Conservation (phyloP, 1,284 basidiomycete genomes). For the Xerocomus alliaceus region DNA sequence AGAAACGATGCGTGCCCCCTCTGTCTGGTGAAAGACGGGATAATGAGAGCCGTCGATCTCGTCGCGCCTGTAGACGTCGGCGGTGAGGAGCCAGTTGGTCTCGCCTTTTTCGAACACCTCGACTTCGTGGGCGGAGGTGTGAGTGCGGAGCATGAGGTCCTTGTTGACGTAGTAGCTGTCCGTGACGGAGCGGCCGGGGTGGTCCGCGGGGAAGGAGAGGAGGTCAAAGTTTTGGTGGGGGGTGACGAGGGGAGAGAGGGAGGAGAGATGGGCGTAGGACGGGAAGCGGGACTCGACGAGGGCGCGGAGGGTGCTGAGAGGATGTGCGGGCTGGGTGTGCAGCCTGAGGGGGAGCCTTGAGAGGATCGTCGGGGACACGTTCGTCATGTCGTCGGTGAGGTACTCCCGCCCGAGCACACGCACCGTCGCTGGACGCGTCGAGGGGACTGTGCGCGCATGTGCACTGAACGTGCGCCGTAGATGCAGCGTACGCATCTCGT, state of each 20-base stretch:
- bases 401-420: slow-evolving; percentile 65
- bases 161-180: slow-evolving; percentile 98
- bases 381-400: slow-evolving; percentile 80
- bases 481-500: slow-evolving; percentile 27
- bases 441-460: slow-evolving; percentile 22
- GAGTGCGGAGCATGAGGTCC: slow-evolving; percentile 91
- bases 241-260: slow-evolving; percentile 87
- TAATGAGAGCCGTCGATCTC: slow-evolving; percentile 98
- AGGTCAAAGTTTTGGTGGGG: slow-evolving; percentile 97
- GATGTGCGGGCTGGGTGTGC: slow-evolving; percentile 81
- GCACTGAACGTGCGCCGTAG: slow-evolving; percentile 11
- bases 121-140: slow-evolving; percentile 97
- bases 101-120: slow-evolving; percentile 84
- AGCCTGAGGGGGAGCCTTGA: slow-evolving; percentile 76
- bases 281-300: slow-evolving; percentile 88
- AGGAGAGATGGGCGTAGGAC: slow-evolving; percentile 70
- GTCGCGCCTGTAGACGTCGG: slow-evolving; percentile 98
- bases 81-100: slow-evolving; percentile 88
- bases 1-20: slow-evolving; percentile 87
- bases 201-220: slow-evolving; percentile 91
- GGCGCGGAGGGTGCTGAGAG: slow-evolving; percentile 83
- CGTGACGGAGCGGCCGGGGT: slow-evolving; percentile 88
- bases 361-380: slow-evolving; percentile 86
- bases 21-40: slow-evolving; percentile 99
- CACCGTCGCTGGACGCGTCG: slow-evolving; percentile 38